A percentile compares a stretch with the other conserved stretches of the same genome.
phyloP scores from a whole-genome alignment of 148 eudicot species.

The Fagopyrum tataricum region DNA sequence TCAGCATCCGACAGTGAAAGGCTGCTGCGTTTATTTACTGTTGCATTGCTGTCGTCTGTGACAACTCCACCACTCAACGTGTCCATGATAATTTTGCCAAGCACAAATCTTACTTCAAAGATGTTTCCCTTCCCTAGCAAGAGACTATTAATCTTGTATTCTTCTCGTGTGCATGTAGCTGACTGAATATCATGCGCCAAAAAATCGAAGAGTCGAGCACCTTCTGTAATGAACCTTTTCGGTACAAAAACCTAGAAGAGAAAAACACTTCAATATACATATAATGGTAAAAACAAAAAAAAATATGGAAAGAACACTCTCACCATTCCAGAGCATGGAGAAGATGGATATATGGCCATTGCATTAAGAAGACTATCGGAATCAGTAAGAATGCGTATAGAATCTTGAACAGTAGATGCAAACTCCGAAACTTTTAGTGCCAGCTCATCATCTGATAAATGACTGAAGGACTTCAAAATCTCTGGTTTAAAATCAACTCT shows the following conservation, averaged over 20 bases:
- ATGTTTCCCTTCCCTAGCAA: conserved; percentile 9
- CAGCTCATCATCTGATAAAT: conserved; percentile 52
- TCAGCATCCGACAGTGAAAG: background rate
- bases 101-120: conserved; percentile 1
- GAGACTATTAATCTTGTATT: background rate
- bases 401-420: conserved; percentile 35
- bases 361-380: conserved; percentile 31
- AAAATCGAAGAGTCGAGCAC: background rate
- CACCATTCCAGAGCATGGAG: conserved; percentile 45
- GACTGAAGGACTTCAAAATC: conserved; percentile 26
- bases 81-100: conserved; percentile 10
- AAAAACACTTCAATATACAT: background rate
- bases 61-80: conserved; percentile 1
- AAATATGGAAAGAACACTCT: conserved; percentile 9
- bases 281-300: background rate
- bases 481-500: conserved; percentile 47
- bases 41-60: background rate
- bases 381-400: conserved; percentile 39
- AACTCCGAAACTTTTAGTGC: conserved; percentile 45
- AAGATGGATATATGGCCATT: conserved; percentile 53
- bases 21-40: background rate
- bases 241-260: background rate
- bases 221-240: background rate
- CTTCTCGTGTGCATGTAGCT: background rate
- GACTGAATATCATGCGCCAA: background rate